Evolutionary conservation across 768 basidiomycete species (phyloP).

Genomic region (Suillus subalutaceus): DNA sequence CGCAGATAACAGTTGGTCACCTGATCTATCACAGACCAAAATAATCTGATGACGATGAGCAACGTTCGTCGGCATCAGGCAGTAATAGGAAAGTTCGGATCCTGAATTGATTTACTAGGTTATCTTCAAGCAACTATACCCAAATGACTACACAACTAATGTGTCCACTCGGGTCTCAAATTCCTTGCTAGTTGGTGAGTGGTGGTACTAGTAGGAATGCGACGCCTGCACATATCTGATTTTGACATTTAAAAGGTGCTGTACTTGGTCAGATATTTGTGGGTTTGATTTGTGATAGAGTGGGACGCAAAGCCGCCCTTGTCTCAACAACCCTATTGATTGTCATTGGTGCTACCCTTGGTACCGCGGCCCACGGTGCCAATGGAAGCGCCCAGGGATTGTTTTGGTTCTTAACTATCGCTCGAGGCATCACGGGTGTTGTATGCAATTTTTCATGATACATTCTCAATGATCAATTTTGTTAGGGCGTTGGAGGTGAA

Average conservation of each 20-base stretch:
- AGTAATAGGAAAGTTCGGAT: slow-evolving; percentile 1
- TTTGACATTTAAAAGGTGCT: slow-evolving; percentile 44
- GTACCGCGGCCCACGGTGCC: slow-evolving; percentile 67
- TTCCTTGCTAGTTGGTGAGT: slow-evolving; percentile 65
- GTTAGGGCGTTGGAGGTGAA: slow-evolving; percentile 73
- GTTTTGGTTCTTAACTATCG: slow-evolving; percentile 76
- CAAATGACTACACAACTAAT: slow-evolving; percentile 57
- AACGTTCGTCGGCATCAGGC: slow-evolving; percentile 44
- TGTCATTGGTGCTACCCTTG: slow-evolving; percentile 67
- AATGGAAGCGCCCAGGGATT: slow-evolving; percentile 57
- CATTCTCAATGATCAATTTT: background rate
- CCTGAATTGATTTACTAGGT: slow-evolving; percentile 45
- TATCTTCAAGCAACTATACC: slow-evolving; percentile 65
- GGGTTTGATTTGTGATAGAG: slow-evolving; percentile 70
- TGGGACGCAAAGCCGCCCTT: slow-evolving; percentile 78
- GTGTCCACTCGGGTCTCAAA: slow-evolving; percentile 75
- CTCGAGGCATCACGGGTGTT: slow-evolving; percentile 70
- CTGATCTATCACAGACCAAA: slow-evolving; percentile 51
- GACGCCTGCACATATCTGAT: slow-evolving; percentile 9
- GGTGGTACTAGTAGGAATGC: slow-evolving; percentile 8
- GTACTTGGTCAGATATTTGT: slow-evolving; percentile 63
- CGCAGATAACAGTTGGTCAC: slow-evolving; percentile 11
- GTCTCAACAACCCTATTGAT: slow-evolving; percentile 70
- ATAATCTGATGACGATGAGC: slow-evolving; percentile 70
- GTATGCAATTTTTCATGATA: slow-evolving; percentile 36